Evolutionary conservation across 1,284 basidiomycete species (phyloP).

Genomic region (Heterobasidion annosum): DNA sequence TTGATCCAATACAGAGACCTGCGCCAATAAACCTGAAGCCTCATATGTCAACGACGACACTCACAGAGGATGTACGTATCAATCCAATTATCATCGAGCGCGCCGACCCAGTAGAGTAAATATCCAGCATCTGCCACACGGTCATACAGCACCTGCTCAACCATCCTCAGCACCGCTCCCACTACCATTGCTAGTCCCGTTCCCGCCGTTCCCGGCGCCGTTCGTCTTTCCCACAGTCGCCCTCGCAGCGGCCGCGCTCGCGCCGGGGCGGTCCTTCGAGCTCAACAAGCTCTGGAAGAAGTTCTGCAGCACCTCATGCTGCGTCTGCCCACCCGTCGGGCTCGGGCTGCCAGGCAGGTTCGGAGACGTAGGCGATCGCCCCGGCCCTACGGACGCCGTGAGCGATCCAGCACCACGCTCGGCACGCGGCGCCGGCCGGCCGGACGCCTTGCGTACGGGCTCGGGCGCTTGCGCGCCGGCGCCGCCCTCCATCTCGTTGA

Average conservation of each 20-base stretch:
- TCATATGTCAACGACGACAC: too few species aligned
- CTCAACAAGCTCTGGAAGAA: conserved; percentile 80
- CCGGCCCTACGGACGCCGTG: conserved; percentile 11
- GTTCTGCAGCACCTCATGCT: conserved; percentile 77
- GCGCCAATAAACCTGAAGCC: too few species aligned
- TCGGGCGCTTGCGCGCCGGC: conserved; percentile 19
- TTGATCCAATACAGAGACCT: too few species aligned
- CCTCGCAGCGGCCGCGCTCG: conserved; percentile 10
- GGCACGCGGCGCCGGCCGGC: not conserved
- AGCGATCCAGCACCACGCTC: not conserved
- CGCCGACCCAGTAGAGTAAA: too few species aligned
- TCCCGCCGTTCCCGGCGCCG: conserved; percentile 12
- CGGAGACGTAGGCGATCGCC: conserved; percentile 26
- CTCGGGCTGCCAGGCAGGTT: conserved; percentile 33
- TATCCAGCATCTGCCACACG: too few species aligned
- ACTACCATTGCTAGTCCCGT: conserved; percentile 22
- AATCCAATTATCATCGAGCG: too few species aligned
- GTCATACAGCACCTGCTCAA: too few species aligned
- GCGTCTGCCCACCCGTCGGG: conserved; percentile 48
- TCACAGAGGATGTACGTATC: too few species aligned
- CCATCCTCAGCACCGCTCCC: conserved; percentile 12
- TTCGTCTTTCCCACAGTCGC: conserved; percentile 16
- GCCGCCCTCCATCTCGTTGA: conserved; percentile 77
- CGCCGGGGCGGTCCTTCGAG: conserved; percentile 46
- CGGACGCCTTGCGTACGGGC: conserved; percentile 14